phyloP scores from a whole-genome alignment of 1,284 basidiomycete species.

The Quambalaria eucalypti region DNA sequence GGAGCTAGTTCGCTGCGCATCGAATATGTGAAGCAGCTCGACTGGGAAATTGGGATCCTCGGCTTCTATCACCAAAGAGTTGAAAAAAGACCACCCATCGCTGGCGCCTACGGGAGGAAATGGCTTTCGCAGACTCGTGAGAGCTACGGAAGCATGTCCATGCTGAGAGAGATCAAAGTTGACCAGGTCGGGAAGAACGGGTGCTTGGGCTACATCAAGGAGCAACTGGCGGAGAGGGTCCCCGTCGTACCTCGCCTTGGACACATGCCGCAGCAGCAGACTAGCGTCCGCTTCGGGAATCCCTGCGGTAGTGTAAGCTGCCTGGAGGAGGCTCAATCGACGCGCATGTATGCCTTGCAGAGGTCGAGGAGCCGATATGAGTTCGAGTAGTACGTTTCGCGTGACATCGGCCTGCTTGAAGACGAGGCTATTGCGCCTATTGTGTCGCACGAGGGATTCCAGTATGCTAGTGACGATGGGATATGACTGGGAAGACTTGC shows the following conservation, averaged over 20 bases:
- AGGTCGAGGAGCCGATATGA: neutral
- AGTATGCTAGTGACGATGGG: neutral
- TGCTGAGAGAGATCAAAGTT: conserved; percentile 18
- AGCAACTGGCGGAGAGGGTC: conserved; percentile 11
- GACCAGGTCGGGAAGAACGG: conserved; percentile 20
- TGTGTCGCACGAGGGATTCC: neutral
- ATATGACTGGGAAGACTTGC: neutral
- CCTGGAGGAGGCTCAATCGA: neutral
- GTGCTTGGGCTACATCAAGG: conserved; percentile 13
- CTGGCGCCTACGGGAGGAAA: conserved; percentile 23
- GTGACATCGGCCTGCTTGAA: neutral
- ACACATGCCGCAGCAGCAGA: neutral
- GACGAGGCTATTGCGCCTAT: neutral
- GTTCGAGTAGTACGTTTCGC: neutral
- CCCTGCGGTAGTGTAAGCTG: neutral
- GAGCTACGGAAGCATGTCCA: conserved; percentile 24
- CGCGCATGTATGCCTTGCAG: neutral
- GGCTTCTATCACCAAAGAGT: conserved; percentile 22
- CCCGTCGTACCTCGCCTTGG: neutral
- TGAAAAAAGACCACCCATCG: conserved; percentile 26
- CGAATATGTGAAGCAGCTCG: conserved; percentile 28
- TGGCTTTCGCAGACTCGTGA: conserved; percentile 22
- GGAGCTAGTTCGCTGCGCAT: conserved; percentile 16
- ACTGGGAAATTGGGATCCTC: conserved; percentile 19
- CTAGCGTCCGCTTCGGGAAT: neutral